Conservation (phyloP, 2,329 filamentous ascomycete genomes). For the Scedosporium apiospermum region DNA sequence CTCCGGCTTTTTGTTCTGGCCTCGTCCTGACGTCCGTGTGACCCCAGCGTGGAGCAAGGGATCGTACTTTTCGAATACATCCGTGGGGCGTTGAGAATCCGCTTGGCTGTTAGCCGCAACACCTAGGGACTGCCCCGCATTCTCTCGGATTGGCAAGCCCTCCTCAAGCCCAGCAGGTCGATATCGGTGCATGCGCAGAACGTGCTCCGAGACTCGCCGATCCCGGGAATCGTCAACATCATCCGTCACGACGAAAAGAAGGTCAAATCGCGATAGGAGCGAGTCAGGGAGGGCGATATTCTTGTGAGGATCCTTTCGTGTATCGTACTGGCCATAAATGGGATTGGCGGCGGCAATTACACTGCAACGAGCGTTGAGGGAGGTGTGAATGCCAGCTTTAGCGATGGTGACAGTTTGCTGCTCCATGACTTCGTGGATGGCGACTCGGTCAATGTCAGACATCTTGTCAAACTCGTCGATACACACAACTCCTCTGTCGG, state of each 20-base stretch:
- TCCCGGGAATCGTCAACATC: conserved; percentile 94
- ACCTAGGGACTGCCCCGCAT: conserved; percentile 71
- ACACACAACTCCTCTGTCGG: conserved; percentile 91
- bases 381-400: conserved; percentile 96
- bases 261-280: conserved; percentile 93
- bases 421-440: conserved; percentile 99
- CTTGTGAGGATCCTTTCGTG: conserved; percentile 96
- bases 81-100: conserved; percentile 64
- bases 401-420: conserved; percentile 99
- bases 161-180: conserved; percentile 88
- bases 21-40: conserved; percentile 63
- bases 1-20: conserved; percentile 67
- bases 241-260: conserved; percentile 94
- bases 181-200: conserved; percentile 94
- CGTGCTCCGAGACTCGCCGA: conserved; percentile 87
- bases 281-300: conserved; percentile 98
- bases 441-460: conserved; percentile 95
- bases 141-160: conserved; percentile 86
- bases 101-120: conserved; percentile 76
- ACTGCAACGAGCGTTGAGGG: conserved; percentile 90
- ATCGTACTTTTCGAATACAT: conserved; percentile 94
- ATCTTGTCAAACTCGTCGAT: conserved; percentile 99
- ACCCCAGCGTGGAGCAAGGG: conserved; percentile 92
- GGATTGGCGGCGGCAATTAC: conserved; percentile 95
- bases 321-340: conserved; percentile 96